A percentile compares a stretch with the other conserved stretches of the same genome.
phyloP scores from a whole-genome alignment of 331 rosid species.

The Erythrophleum ivorense region DNA sequence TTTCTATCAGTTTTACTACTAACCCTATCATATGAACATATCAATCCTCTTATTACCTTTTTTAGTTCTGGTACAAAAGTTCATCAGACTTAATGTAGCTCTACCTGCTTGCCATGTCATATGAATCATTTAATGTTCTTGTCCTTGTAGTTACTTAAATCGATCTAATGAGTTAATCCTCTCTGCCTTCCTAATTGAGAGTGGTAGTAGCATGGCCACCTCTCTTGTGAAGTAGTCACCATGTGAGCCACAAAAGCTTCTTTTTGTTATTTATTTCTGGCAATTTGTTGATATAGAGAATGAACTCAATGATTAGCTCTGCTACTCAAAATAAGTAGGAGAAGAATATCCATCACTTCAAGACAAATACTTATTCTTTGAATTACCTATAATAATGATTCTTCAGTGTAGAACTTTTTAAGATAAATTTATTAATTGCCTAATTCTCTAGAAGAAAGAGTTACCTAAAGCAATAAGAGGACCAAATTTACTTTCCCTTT shows the following conservation, averaged over 20 bases:
- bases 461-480: slow-evolving; percentile 12
- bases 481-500: slow-evolving; percentile 19
- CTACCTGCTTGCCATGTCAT: neutral
- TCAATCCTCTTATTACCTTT: neutral
- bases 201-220: slow-evolving; percentile 10
- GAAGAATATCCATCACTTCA: slow-evolving; percentile 16
- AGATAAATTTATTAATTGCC: slow-evolving; percentile 13
- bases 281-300: slow-evolving; percentile 15
- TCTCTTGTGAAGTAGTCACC: neutral
- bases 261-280: neutral
- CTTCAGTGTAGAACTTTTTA: neutral
- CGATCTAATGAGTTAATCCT: neutral
- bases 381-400: neutral
- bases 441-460: slow-evolving; percentile 12
- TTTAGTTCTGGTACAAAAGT: slow-evolving; percentile 4
- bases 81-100: slow-evolving; percentile 14
- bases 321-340: slow-evolving; percentile 7
- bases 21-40: slow-evolving; percentile 9
- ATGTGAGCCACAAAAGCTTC: slow-evolving; percentile 3
- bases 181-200: slow-evolving; percentile 13
- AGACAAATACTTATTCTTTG: neutral
- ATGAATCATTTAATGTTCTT: slow-evolving; percentile 4
- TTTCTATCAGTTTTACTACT: slow-evolving; percentile 12
- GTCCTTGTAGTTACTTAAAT: slow-evolving; percentile 24
- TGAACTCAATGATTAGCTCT: neutral